A percentile compares a stretch with the other conserved stretches of the same genome.
Evolutionary conservation across 345 rosid genomes (phyloP).

Genomic region (Syzygium aqueum): DNA sequence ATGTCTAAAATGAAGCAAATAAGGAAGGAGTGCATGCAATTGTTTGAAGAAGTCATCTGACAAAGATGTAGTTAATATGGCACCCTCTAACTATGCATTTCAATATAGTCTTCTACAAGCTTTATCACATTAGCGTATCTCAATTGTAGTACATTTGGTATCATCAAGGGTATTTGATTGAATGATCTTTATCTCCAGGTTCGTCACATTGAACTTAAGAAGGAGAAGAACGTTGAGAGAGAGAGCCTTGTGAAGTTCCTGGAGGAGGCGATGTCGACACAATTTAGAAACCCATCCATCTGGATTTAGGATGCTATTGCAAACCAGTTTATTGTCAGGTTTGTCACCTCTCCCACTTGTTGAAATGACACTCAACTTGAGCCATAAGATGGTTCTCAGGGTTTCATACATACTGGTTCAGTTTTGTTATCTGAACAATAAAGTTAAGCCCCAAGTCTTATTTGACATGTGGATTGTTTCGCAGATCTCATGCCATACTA

Average conservation of each 20-base stretch:
- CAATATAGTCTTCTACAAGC: not conserved
- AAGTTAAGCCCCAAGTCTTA: not conserved
- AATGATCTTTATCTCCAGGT: slow-evolving; percentile 32
- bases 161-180: not conserved
- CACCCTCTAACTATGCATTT: not conserved
- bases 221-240: slow-evolving; percentile 66
- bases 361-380: not conserved
- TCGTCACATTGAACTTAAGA: slow-evolving; percentile 76
- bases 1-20: not conserved
- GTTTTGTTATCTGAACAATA: not conserved
- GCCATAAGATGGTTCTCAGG: not conserved
- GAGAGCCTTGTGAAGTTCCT: slow-evolving; percentile 62
- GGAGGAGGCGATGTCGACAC: slow-evolving; percentile 56
- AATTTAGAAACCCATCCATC: slow-evolving; percentile 61
- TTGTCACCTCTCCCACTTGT: not conserved
- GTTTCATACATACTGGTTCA: not conserved
- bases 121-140: not conserved
- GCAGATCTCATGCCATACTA: not conserved
- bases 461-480: not conserved
- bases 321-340: not conserved
- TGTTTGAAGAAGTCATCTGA: not conserved
- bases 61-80: not conserved
- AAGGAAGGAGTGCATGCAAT: not conserved
- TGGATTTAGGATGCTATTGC: slow-evolving; percentile 35
- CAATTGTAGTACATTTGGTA: not conserved